phyloP scores from a whole-genome alignment of 208 protist genomes.

The Leishmania amazonensis region DNA sequence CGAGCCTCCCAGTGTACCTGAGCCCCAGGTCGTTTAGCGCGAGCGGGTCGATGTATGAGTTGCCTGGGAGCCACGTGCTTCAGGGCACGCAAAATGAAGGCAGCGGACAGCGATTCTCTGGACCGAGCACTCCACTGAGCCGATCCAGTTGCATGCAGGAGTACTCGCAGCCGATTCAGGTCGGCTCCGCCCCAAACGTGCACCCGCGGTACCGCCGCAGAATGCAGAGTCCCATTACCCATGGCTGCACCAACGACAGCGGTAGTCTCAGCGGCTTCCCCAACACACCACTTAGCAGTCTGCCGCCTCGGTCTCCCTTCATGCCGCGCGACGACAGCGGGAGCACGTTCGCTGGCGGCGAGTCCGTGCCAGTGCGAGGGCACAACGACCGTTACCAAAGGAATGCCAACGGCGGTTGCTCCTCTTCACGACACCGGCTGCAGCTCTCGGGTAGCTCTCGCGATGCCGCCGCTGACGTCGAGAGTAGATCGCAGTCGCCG shows the following conservation, averaged over 20 bases:
- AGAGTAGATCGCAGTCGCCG: slow-evolving; percentile 20
- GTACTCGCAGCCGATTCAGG: slow-evolving; percentile 41
- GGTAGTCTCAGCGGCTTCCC: slow-evolving; percentile 23
- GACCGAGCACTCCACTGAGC: slow-evolving; percentile 20
- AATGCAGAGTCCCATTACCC: slow-evolving; percentile 30
- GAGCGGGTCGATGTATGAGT: slow-evolving; percentile 6
- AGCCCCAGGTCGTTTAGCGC: slow-evolving; percentile 22
- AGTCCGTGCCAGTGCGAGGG: slow-evolving; percentile 16
- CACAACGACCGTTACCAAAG: slow-evolving; percentile 39
- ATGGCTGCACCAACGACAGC: slow-evolving; percentile 17
- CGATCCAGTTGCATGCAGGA: slow-evolving; percentile 16
- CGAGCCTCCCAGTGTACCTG: slow-evolving; percentile 2
- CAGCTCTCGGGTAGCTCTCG: slow-evolving; percentile 21
- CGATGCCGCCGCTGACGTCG: background rate
- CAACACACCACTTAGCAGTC: slow-evolving; percentile 23
- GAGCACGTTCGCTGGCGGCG: slow-evolving; percentile 12
- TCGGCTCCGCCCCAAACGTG: slow-evolving; percentile 31
- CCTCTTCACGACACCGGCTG: slow-evolving; percentile 19
- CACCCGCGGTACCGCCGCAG: slow-evolving; percentile 30
- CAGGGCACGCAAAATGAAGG: slow-evolving; percentile 3
- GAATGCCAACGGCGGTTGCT: slow-evolving; percentile 10
- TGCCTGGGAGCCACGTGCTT: background rate
- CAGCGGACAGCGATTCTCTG: slow-evolving; percentile 8
- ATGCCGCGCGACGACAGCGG: slow-evolving; percentile 21
- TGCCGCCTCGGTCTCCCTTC: slow-evolving; percentile 32